Conservation (phyloP, 768 basidiomycete species). For the Xanthoconium purpureum region DNA sequence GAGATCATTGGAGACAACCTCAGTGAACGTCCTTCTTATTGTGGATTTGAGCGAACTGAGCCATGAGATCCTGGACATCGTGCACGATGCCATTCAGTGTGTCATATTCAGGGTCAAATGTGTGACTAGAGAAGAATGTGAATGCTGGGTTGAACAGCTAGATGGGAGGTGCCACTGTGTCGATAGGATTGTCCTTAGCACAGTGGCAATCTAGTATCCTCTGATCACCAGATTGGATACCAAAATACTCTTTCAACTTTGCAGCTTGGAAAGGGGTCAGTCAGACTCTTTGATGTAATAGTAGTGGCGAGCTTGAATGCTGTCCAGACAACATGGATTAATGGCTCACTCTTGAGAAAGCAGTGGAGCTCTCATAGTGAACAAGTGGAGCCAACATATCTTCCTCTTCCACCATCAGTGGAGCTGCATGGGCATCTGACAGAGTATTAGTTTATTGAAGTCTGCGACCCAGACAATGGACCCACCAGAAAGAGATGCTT, state of each 20-base stretch:
- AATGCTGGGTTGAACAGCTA: conserved; percentile 27
- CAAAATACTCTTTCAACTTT: conserved; percentile 4
- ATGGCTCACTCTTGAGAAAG: not conserved
- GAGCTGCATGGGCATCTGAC: not conserved
- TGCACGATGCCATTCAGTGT: conserved; percentile 9
- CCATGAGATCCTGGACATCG: conserved; percentile 9
- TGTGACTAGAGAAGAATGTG: conserved; percentile 23
- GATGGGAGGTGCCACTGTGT: conserved; percentile 6
- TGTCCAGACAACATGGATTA: not conserved
- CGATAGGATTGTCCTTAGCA: not conserved
- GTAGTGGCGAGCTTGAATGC: not conserved
- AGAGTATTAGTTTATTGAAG: not conserved
- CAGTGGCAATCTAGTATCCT: conserved; percentile 15
- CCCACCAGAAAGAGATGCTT: not conserved
- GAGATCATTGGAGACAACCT: not conserved
- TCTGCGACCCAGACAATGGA: not conserved
- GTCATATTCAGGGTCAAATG: conserved; percentile 4
- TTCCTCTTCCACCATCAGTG: not conserved
- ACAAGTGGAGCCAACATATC: not conserved
- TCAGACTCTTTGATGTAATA: not conserved
- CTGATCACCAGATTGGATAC: not conserved
- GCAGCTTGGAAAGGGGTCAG: conserved; percentile 10
- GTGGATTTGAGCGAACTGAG: conserved; percentile 14
- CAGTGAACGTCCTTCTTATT: not conserved
- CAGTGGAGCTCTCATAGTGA: not conserved